phyloP scores from a whole-genome alignment of 495 filamentous ascomycete genomes.

The Cercophora sp. region DNA sequence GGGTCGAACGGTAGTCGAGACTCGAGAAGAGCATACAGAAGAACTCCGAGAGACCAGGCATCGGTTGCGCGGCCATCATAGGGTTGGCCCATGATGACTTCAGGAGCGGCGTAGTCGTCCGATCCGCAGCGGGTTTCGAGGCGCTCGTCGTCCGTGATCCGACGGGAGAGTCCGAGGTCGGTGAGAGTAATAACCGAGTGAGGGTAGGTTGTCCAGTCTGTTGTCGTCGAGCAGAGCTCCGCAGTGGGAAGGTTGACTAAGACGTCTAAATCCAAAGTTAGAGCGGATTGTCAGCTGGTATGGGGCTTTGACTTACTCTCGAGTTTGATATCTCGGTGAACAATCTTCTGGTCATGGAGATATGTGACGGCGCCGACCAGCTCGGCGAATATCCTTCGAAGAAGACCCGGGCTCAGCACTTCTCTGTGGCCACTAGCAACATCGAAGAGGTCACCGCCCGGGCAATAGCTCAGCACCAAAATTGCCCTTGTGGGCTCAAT shows the following conservation, averaged over 20 bases:
- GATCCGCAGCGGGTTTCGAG: constrained; percentile 88
- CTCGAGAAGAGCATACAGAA: constrained; percentile 92
- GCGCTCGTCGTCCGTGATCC: constrained; percentile 72
- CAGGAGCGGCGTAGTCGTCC: constrained; percentile 95
- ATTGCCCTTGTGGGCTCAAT: constrained; percentile 75
- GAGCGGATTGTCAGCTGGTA: too few relatives aligned
- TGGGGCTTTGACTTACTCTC: constrained; percentile 78
- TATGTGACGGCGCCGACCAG: constrained; percentile 80
- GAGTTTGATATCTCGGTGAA: constrained; percentile 95
- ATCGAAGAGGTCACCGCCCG: constrained; percentile 93
- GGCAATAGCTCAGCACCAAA: constrained; percentile 84
- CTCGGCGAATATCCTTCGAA: constrained; percentile 87
- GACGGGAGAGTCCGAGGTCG: constrained; percentile 85
- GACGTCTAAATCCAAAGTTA: constrained; percentile 60
- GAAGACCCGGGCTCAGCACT: constrained; percentile 60
- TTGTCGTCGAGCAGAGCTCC: constrained; percentile 37
- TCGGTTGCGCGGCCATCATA: constrained; percentile 93
- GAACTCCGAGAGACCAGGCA: constrained; percentile 90
- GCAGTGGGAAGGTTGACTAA: constrained; percentile 73
- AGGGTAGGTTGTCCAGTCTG: constrained; percentile 67
- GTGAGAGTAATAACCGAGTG: constrained; percentile 82
- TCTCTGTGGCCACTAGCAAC: constrained; percentile 67
- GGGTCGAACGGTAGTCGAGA: constrained; percentile 89
- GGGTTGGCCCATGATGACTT: constrained; percentile 89
- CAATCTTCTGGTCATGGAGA: constrained; percentile 79